A percentile compares a stretch with the other conserved stretches of the same genome.
phyloP scores from a whole-genome alignment of 371 early-diverging fungal species.

The Batkoa obscura region DNA sequence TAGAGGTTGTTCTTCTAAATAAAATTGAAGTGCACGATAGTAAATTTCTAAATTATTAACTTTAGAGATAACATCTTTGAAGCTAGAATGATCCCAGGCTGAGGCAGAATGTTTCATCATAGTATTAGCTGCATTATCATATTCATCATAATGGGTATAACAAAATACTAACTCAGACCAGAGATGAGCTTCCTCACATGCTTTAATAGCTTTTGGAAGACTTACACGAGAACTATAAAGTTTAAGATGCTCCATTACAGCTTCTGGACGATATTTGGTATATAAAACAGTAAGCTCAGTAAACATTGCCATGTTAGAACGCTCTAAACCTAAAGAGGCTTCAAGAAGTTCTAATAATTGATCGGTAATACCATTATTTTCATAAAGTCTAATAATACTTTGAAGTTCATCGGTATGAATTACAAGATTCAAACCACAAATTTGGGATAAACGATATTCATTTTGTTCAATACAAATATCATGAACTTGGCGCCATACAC shows the following conservation, averaged over 20 bases:
- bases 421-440: constrained; percentile 87
- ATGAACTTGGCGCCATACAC: constrained; percentile 95
- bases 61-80: constrained; percentile 91
- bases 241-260: constrained; percentile 90
- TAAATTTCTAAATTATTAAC: constrained; percentile 89
- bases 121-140: constrained; percentile 84
- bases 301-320: constrained; percentile 99
- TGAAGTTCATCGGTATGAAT: constrained; percentile 94
- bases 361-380: constrained; percentile 68
- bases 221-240: constrained; percentile 91
- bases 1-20: constrained; percentile 86
- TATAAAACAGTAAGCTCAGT: constrained; percentile 92
- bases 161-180: constrained; percentile 94
- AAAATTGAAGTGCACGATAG: constrained; percentile 91
- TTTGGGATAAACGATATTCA: constrained; percentile 92
- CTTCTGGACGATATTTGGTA: constrained; percentile 81
- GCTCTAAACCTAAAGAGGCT: constrained; percentile 81
- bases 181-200: constrained; percentile 79
- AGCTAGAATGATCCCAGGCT: constrained; percentile 87
- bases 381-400: constrained; percentile 67
- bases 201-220: constrained; percentile 92
- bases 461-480: constrained; percentile 79
- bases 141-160: constrained; percentile 94
- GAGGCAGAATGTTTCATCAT: constrained; percentile 84
- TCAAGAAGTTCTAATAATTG: constrained; percentile 79